Conservation (phyloP, 2,329 filamentous ascomycete genomes). For the Epichloe hybrida region DNA sequence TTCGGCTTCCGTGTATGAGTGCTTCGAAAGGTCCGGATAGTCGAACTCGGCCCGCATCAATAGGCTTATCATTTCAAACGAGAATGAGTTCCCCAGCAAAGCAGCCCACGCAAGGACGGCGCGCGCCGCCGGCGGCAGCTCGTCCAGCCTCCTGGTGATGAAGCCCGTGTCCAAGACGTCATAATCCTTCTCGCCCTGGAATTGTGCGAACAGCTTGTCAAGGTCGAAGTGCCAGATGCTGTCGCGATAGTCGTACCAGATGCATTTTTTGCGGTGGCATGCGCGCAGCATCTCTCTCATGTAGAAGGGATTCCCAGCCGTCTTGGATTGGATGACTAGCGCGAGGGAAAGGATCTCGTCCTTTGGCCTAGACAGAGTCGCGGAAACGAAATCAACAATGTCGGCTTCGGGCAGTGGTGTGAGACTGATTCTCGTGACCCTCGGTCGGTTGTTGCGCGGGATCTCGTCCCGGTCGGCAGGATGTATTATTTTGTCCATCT, state of each 20-base stretch:
- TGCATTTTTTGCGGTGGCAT: conserved; percentile 74
- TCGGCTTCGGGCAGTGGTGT: conserved; percentile 64
- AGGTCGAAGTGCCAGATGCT: conserved; percentile 76
- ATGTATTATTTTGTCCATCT: conserved; percentile 39
- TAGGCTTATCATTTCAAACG: conserved; percentile 65
- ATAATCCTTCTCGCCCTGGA: conserved; percentile 64
- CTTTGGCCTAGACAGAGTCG: conserved; percentile 60
- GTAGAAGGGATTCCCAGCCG: conserved; percentile 78
- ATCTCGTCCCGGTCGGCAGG: conserved; percentile 40
- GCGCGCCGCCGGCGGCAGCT: conserved; percentile 60
- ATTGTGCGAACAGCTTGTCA: conserved; percentile 74
- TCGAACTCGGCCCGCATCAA: conserved; percentile 65
- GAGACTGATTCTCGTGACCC: conserved; percentile 58
- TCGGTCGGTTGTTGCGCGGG: conserved; percentile 33
- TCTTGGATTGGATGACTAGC: conserved; percentile 79
- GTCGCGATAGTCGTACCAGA: conserved; percentile 81
- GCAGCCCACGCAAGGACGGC: conserved; percentile 79
- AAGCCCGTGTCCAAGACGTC: conserved; percentile 74
- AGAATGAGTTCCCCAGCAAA: conserved; percentile 69
- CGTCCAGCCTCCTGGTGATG: conserved; percentile 62
- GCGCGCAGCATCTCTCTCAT: conserved; percentile 82
- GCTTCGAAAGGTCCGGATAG: conserved; percentile 22
- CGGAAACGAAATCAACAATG: conserved; percentile 68
- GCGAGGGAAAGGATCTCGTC: conserved; percentile 69
- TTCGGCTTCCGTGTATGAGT: conserved; percentile 47